Percentiles rank a stretch among this genome's conserved stretches.
Conservation (phyloP, 106 monocot species). For the Phalaenopsis aphrodite region DNA sequence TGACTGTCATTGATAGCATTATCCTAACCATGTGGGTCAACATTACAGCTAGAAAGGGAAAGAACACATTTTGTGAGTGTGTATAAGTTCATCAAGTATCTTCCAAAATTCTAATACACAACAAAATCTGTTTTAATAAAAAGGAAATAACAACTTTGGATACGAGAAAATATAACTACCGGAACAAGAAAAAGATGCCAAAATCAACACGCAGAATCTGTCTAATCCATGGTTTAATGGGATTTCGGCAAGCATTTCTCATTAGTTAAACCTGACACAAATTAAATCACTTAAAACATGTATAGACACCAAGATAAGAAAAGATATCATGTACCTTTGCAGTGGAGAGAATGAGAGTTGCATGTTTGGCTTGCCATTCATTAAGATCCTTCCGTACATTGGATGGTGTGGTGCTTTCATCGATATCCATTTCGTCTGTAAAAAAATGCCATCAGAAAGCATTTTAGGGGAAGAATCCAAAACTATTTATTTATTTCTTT, state of each 20-base stretch:
- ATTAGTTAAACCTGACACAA: background rate
- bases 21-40: background rate
- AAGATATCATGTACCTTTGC: constrained; percentile 49
- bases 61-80: background rate
- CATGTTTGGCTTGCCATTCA: constrained; percentile 94
- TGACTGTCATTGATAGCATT: background rate
- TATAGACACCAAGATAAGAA: background rate
- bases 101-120: background rate
- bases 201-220: background rate
- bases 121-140: background rate
- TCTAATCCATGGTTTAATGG: background rate
- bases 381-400: constrained; percentile 91
- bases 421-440: constrained; percentile 64
- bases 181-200: background rate
- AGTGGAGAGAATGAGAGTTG: constrained; percentile 78
- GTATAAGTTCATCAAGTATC: background rate
- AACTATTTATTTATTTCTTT: too few species aligned
- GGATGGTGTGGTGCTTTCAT: constrained; percentile 56
- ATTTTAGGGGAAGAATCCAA: background rate
- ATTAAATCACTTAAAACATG: background rate
- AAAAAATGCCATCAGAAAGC: background rate
- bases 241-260: background rate
- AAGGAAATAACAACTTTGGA: background rate
- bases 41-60: background rate
- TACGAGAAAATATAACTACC: background rate